Evolutionary conservation across 2,329 filamentous ascomycete species (phyloP).

Genomic region (Neonectria ditissima): DNA sequence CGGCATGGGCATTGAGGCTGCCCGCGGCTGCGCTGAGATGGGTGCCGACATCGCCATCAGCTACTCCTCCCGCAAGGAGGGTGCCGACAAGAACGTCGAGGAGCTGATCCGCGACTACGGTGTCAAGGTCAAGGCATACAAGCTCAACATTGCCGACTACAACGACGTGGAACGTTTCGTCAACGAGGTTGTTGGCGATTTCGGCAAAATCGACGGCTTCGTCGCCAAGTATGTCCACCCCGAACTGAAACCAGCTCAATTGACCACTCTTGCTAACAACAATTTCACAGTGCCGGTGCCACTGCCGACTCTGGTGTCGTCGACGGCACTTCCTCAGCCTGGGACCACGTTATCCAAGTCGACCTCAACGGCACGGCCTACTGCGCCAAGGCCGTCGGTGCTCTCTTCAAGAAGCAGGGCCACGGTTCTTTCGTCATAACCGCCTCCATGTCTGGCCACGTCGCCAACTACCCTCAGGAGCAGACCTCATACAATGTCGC

Average conservation of each 20-base stretch:
- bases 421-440: constrained; percentile 64
- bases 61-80: constrained; percentile 76
- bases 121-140: constrained; percentile 73
- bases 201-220: constrained; percentile 79
- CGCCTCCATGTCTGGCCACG: constrained; percentile 60
- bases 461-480: constrained; percentile 63
- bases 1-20: constrained; percentile 78
- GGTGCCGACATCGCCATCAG: constrained; percentile 79
- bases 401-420: constrained; percentile 57
- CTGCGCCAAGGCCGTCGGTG: constrained; percentile 57
- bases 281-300: constrained; percentile 64
- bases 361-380: constrained; percentile 59
- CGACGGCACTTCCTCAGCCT: constrained; percentile 74
- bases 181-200: constrained; percentile 75
- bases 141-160: constrained; percentile 68
- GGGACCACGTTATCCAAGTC: constrained; percentile 66
- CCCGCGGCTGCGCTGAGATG: constrained; percentile 76
- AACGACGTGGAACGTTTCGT: constrained; percentile 64
- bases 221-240: constrained; percentile 73
- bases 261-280: constrained; percentile 14
- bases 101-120: constrained; percentile 75
- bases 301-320: constrained; percentile 76
- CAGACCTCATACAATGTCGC: constrained; percentile 67
- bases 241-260: constrained; percentile 55
- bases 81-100: constrained; percentile 73